phyloP scores from a whole-genome alignment of 495 filamentous ascomycete genomes.

The Penicillium riverlandense region DNA sequence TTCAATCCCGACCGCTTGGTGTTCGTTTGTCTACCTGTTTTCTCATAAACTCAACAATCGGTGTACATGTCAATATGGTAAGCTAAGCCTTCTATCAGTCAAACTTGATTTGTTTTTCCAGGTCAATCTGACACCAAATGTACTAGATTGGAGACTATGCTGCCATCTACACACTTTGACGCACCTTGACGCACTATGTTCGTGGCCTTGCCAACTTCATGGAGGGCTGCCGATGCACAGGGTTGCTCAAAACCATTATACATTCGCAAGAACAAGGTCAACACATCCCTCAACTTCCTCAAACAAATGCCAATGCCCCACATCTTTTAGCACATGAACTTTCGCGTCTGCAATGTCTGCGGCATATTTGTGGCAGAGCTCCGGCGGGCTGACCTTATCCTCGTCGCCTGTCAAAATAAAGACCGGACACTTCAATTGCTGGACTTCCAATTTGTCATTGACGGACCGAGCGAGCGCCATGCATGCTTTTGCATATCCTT shows the following conservation, averaged over 20 bases:
- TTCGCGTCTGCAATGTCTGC: slow-evolving; percentile 2
- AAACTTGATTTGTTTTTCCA: too few species aligned
- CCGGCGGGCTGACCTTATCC: slow-evolving; percentile 24
- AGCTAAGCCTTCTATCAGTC: too few species aligned
- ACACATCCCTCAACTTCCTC: slow-evolving; percentile 6
- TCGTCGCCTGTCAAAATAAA: slow-evolving; percentile 36
- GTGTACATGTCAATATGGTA: too few species aligned
- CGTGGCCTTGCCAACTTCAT: too few species aligned
- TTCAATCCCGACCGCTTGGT: too few species aligned
- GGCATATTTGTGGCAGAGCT: slow-evolving; percentile 5
- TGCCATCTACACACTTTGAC: too few species aligned
- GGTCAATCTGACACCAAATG: too few species aligned
- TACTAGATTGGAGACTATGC: too few species aligned
- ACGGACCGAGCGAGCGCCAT: slow-evolving; percentile 37
- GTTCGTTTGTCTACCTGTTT: too few species aligned
- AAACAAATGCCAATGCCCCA: slow-evolving; percentile 16
- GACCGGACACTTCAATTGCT: slow-evolving; percentile 13
- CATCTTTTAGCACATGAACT: slow-evolving; percentile 4
- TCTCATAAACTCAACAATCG: too few species aligned
- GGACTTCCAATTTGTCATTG: slow-evolving; percentile 14
- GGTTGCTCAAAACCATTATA: background rate
- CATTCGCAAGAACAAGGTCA: slow-evolving; percentile 5
- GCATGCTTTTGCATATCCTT: slow-evolving; percentile 50
- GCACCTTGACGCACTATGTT: too few species aligned
- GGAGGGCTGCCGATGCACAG: too few species aligned